These are phyloP conservation scores for Xerocomellus amylosporus DNA, from an alignment of 768 basidiomycete genomes.

Conservation along the genomic window DNA sequence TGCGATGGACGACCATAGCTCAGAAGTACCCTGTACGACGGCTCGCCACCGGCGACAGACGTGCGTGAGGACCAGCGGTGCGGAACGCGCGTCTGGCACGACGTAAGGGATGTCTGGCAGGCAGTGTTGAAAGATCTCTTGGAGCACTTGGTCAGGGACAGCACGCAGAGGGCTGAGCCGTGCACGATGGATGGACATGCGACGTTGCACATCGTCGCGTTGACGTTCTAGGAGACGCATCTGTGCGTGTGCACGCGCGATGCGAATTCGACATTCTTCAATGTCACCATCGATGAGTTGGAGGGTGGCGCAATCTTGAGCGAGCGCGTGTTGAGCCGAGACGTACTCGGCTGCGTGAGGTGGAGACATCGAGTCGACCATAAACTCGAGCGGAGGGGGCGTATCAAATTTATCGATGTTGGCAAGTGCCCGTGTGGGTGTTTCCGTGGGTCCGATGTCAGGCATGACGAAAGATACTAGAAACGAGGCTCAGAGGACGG, in stretches of 20 bases:
- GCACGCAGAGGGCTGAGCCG: conserved; percentile 28
- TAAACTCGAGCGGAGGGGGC: neutral
- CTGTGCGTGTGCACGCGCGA: conserved; percentile 13
- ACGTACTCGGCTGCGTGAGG: conserved; percentile 17
- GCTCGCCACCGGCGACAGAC: conserved; percentile 34
- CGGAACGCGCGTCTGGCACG: conserved; percentile 19
- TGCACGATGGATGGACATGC: conserved; percentile 24
- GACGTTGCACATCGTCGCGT: conserved; percentile 16
- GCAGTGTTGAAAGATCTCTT: conserved; percentile 32
- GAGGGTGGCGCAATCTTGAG: conserved; percentile 16
- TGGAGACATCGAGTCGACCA: conserved; percentile 25
- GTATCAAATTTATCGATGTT: neutral
- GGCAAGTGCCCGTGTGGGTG: neutral
- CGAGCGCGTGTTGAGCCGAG: conserved; percentile 20
- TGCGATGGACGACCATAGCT: conserved; percentile 31
- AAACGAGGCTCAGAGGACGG: neutral
- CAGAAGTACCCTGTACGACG: conserved; percentile 29
- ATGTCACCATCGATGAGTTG: conserved; percentile 15
- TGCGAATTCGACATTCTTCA: conserved; percentile 16
- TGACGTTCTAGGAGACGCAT: conserved; percentile 18
- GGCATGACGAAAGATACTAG: conserved; percentile 7
- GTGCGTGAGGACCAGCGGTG: conserved; percentile 34
- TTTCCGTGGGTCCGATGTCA: neutral
- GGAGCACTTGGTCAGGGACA: conserved; percentile 32
- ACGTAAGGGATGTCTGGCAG: conserved; percentile 23